These are phyloP conservation scores for Austroboletus olivaceoglutinosus DNA, from an alignment of 1,284 basidiomycete genomes.

Conservation along the genomic window DNA sequence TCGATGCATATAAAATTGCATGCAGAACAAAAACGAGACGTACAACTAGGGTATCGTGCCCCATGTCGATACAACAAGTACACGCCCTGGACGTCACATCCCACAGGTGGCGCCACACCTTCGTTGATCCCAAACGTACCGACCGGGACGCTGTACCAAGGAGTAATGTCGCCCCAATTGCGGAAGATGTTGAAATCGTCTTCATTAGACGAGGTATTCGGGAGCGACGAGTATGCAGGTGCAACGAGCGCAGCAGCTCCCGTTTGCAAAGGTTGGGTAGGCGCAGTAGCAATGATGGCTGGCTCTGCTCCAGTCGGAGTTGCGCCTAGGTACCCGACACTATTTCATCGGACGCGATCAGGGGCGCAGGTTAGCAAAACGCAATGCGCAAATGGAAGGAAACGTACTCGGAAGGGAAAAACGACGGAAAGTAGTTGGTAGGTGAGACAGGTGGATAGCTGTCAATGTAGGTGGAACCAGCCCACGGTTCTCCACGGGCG, in stretches of 20 bases:
- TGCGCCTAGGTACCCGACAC: conserved; percentile 75
- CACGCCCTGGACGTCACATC: conserved; percentile 68
- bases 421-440: background rate
- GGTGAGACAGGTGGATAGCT: background rate
- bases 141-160: conserved; percentile 77
- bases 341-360: background rate
- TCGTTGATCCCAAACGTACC: conserved; percentile 73
- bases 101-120: conserved; percentile 64
- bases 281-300: conserved; percentile 76
- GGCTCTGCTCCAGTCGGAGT: conserved; percentile 86
- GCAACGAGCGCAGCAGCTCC: conserved; percentile 65
- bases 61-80: conserved; percentile 81
- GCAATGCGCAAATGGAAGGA: background rate
- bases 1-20: background rate
- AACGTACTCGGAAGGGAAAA: conserved; percentile 14
- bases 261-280: conserved; percentile 70
- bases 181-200: conserved; percentile 61
- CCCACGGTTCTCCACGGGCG: background rate
- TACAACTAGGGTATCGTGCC: conserved; percentile 75
- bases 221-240: conserved; percentile 33
- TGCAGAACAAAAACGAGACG: conserved; percentile 20
- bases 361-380: background rate
- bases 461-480: background rate
- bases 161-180: conserved; percentile 81
- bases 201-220: conserved; percentile 18